Evolutionary conservation across 2,329 filamentous ascomycete species (phyloP).

Genomic region (Penicillium olsonii): DNA sequence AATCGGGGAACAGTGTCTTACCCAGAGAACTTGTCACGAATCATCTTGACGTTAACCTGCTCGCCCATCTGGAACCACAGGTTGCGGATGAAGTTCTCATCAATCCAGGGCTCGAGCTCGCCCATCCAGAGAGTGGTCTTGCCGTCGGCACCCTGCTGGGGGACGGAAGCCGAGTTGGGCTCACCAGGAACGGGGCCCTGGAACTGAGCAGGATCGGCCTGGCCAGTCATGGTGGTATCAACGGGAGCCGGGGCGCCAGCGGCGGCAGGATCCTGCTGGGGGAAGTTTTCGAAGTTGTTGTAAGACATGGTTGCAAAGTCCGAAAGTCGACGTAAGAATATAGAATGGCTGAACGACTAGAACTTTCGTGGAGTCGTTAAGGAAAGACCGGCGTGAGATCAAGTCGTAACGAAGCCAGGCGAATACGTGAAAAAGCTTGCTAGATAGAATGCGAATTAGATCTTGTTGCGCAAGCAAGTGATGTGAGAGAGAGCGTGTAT

Average conservation of each 20-base stretch:
- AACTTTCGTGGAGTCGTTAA: conserved; percentile 45
- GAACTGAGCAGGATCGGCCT: conserved; percentile 59
- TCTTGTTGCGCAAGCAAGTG: neutral
- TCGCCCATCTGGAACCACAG: conserved; percentile 93
- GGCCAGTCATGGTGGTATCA: conserved; percentile 57
- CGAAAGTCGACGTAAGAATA: conserved; percentile 29
- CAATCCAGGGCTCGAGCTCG: conserved; percentile 98
- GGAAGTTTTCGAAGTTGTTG: conserved; percentile 65
- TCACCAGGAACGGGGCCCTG: conserved; percentile 50
- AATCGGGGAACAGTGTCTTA: conserved; percentile 48
- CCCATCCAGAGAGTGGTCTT: conserved; percentile 78
- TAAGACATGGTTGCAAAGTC: conserved; percentile 60
- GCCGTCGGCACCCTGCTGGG: conserved; percentile 55
- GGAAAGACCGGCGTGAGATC: conserved; percentile 39
- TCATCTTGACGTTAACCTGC: conserved; percentile 98
- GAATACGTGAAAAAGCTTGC: conserved; percentile 30
- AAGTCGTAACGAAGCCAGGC: conserved; percentile 32
- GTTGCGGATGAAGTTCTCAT: conserved; percentile 96
- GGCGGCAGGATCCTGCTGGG: conserved; percentile 57
- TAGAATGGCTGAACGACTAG: conserved; percentile 37
- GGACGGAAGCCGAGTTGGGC: conserved; percentile 42
- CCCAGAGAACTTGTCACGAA: conserved; percentile 98
- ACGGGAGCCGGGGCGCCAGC: conserved; percentile 50
- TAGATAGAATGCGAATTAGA: conserved; percentile 15
- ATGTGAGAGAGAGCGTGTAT: conserved; percentile 13